Evolutionary conservation across 177 flowering plant species (phyloP).

Genomic region (Vitis hybrid): DNA sequence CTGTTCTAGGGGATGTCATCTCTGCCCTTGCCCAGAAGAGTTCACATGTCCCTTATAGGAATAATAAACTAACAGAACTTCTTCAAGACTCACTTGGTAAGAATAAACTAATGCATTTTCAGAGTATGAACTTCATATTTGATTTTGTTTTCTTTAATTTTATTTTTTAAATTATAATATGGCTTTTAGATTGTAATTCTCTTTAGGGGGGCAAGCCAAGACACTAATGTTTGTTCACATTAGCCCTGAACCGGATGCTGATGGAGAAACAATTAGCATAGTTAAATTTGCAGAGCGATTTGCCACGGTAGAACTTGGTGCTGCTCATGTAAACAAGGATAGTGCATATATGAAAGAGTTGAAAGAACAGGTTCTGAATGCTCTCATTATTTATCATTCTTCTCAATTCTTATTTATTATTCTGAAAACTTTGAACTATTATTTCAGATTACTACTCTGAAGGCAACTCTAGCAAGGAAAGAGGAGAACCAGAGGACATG

Average conservation of each 20-base stretch:
- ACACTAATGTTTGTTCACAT: conserved; percentile 96
- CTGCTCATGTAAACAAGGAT: conserved; percentile 82
- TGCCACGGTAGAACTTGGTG: conserved; percentile 91
- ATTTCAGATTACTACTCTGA: conserved; percentile 78
- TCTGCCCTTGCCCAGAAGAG: conserved; percentile 91
- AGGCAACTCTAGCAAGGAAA: conserved; percentile 61
- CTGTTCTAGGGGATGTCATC: conserved; percentile 93
- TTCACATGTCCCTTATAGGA: conserved; percentile 89
- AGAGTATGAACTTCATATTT: neutral
- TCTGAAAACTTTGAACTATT: neutral
- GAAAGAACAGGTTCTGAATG: conserved; percentile 70
- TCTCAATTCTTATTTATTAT: neutral
- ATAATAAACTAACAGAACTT: conserved; percentile 87
- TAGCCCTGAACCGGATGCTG: conserved; percentile 84
- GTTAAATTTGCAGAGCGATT: conserved; percentile 95
- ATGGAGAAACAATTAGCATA: conserved; percentile 90
- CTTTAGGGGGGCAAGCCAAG: conserved; percentile 92
- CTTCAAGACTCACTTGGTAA: conserved; percentile 96
- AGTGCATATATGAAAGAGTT: conserved; percentile 79
- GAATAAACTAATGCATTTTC: conserved; percentile 1
- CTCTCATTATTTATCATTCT: neutral
- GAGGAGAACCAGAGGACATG: conserved; percentile 24
- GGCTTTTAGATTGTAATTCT: conserved; percentile 1
- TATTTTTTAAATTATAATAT: conserved; percentile 4
- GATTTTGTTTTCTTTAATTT: neutral